Percentiles rank a stretch among this genome's conserved stretches.
phyloP scores from a whole-genome alignment of 1,139 yeast species.

The Blastobotrys proliferans region DNA sequence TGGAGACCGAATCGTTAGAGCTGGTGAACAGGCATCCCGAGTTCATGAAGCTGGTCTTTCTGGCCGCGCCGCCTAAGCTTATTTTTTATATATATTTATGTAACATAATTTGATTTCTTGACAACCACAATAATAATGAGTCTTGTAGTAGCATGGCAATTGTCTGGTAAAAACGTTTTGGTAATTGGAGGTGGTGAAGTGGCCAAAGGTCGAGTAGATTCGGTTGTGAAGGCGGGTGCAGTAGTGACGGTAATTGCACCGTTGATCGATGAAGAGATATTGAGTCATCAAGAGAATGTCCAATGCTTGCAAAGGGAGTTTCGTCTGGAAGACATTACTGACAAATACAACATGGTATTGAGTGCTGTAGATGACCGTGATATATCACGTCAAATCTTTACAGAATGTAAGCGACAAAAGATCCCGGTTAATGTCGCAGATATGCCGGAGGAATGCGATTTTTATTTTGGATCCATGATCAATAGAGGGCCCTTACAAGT shows the following conservation, averaged over 20 bases:
- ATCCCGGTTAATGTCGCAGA: conserved; percentile 82
- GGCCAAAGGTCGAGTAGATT: conserved; percentile 65
- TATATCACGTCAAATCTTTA: conserved; percentile 55
- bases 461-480: conserved; percentile 78
- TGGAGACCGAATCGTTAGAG: conserved; percentile 53
- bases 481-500: conserved; percentile 74
- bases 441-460: conserved; percentile 77
- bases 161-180: conserved; percentile 58
- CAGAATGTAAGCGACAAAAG: conserved; percentile 47
- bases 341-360: conserved; percentile 57
- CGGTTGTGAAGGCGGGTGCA: conserved; percentile 66
- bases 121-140: conserved; percentile 39
- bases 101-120: neutral
- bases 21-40: conserved; percentile 56
- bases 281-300: too few species aligned
- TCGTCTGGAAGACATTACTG: conserved; percentile 21
- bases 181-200: conserved; percentile 84
- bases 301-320: conserved; percentile 3
- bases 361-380: conserved; percentile 75
- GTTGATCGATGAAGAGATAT: conserved; percentile 44
- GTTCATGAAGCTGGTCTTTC: conserved; percentile 31
- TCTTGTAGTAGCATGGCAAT: conserved; percentile 69
- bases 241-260: conserved; percentile 65
- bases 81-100: conserved; percentile 8
- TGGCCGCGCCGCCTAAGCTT: conserved; percentile 32